A percentile compares a stretch with the other conserved stretches of the same genome.
Evolutionary conservation across 2,329 filamentous ascomycete genomes (phyloP).

Genomic region (Byssochlamys sp.): DNA sequence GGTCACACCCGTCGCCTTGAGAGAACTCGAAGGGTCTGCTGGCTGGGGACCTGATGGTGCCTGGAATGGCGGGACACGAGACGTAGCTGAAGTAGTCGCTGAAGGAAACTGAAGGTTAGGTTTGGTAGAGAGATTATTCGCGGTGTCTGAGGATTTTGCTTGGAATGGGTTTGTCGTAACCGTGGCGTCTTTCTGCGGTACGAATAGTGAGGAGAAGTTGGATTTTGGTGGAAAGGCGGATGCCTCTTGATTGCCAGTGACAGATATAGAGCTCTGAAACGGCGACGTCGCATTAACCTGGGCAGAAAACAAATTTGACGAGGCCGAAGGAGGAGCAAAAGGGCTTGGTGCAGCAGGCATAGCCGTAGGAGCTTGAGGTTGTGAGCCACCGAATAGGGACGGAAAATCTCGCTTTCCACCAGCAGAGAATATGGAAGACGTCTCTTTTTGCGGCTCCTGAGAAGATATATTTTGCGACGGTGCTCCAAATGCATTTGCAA

Average conservation of each 20-base stretch:
- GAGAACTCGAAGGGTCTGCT: background rate
- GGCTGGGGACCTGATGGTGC: background rate
- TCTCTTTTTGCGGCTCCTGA: background rate
- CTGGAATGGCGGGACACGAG: background rate
- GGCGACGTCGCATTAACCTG: background rate
- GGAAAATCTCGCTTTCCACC: conserved; percentile 4
- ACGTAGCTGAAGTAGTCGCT: background rate
- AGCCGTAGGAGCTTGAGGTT: background rate
- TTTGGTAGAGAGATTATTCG: background rate
- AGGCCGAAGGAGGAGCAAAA: background rate
- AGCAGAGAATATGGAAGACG: background rate
- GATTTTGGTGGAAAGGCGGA: background rate
- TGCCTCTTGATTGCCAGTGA: background rate
- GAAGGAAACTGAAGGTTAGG: background rate
- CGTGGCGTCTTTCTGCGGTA: background rate
- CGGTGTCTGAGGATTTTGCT: background rate
- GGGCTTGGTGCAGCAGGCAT: background rate
- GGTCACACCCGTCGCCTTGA: background rate
- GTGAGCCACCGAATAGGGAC: conserved; percentile 2
- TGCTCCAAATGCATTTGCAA: conserved; percentile 13
- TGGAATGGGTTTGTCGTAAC: background rate
- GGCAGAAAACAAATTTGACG: background rate
- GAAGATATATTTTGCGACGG: conserved; percentile 7
- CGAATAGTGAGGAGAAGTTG: background rate
- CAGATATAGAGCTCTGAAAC: background rate